A percentile compares a stretch with the other conserved stretches of the same genome.
Conservation (phyloP, 1,139 yeast species). For the Yamadazyma conglobata region DNA sequence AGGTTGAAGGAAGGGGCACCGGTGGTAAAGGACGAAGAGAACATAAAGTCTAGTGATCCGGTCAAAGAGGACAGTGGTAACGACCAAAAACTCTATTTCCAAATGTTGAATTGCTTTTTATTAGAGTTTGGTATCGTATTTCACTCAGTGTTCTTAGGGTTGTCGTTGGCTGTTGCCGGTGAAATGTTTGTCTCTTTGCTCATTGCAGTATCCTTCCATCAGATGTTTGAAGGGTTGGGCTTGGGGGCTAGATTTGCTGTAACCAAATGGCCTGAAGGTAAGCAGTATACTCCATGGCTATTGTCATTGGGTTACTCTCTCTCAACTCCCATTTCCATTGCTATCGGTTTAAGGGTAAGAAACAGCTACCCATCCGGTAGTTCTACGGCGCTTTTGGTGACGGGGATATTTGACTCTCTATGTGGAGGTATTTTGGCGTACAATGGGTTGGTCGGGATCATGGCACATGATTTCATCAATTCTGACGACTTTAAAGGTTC, state of each 20-base stretch:
- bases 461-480: constrained; percentile 29
- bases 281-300: constrained; percentile 31
- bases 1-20: background rate
- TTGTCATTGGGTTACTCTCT: constrained; percentile 29
- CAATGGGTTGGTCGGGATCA: constrained; percentile 37
- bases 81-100: constrained; percentile 13
- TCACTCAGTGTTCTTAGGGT: constrained; percentile 41
- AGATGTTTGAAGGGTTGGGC: constrained; percentile 40
- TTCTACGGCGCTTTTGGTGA: constrained; percentile 29
- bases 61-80: constrained; percentile 1
- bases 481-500: constrained; percentile 2
- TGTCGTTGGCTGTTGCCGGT: constrained; percentile 38
- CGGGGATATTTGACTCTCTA: constrained; percentile 35
- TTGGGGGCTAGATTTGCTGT: constrained; percentile 38
- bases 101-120: constrained; percentile 25
- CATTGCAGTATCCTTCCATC: constrained; percentile 37
- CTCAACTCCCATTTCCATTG: constrained; percentile 36
- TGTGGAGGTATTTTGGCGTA: constrained; percentile 41
- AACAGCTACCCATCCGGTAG: constrained; percentile 32
- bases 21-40: background rate
- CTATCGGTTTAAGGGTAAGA: constrained; percentile 36
- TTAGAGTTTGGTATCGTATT: constrained; percentile 40
- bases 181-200: constrained; percentile 32
- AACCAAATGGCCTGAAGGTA: constrained; percentile 31
- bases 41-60: background rate